These are phyloP conservation scores for Trametes maxima DNA, from an alignment of 768 basidiomycete species.

Conservation along the genomic window DNA sequence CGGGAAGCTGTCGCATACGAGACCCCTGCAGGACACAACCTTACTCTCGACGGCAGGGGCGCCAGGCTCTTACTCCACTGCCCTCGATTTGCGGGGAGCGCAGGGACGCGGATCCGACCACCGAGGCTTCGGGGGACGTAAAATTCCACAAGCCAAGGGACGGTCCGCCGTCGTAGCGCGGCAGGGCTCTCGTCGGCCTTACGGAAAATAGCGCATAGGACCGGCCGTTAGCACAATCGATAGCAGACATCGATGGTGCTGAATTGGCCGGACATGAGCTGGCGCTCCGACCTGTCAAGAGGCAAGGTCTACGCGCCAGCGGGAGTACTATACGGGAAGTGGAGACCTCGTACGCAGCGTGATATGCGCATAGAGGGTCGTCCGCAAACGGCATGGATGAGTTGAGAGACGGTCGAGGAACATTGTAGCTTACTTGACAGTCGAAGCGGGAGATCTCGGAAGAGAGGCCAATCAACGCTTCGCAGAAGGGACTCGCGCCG, in stretches of 20 bases:
- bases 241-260: background rate
- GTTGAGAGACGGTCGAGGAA: background rate
- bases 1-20: constrained; percentile 9
- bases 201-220: background rate
- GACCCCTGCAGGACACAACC: constrained; percentile 7
- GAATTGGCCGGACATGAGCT: background rate
- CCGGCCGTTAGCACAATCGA: background rate
- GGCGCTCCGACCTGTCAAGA: constrained; percentile 6
- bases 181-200: background rate
- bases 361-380: background rate
- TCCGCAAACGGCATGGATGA: background rate
- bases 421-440: constrained; percentile 16
- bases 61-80: background rate
- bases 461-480: constrained; percentile 2
- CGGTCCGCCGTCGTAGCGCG: background rate
- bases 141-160: background rate
- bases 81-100: background rate
- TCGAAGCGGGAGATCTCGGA: constrained; percentile 6
- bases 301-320: background rate
- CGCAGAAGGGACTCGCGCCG: background rate
- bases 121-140: background rate
- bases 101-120: background rate
- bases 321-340: background rate
- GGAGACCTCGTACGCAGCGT: background rate
- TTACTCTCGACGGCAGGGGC: constrained; percentile 1